Conservation (phyloP, 495 filamentous ascomycete species). For the Copromyces sp. region DNA sequence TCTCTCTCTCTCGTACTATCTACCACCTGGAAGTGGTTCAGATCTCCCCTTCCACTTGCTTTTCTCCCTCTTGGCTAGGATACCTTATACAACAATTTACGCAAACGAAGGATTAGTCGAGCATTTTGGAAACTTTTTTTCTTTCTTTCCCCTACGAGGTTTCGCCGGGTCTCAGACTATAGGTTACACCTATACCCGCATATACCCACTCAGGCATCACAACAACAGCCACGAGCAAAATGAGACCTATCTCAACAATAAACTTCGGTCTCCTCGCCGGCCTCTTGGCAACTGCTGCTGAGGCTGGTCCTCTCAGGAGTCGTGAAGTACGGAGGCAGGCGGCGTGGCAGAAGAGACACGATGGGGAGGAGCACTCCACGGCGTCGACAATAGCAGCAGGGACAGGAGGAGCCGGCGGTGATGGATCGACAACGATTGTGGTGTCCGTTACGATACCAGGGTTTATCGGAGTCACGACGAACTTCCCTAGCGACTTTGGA, state of each 20-base stretch:
- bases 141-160: background rate
- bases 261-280: background rate
- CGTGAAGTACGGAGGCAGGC: background rate
- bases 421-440: background rate
- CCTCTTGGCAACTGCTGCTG: background rate
- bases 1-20: background rate
- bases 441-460: background rate
- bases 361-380: background rate
- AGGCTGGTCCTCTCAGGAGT: background rate
- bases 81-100: background rate
- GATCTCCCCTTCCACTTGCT: background rate
- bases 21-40: background rate
- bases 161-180: background rate
- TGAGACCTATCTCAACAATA: background rate
- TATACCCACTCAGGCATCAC: background rate
- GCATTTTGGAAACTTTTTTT: background rate
- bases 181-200: background rate
- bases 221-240: background rate
- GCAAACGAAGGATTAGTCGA: background rate
- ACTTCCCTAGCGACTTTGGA: background rate
- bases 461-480: background rate
- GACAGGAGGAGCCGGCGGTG: background rate
- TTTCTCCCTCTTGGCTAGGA: background rate
- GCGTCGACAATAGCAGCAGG: background rate
- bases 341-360: background rate